phyloP scores from a whole-genome alignment of 768 basidiomycete genomes.

The Lentinus brumalis region DNA sequence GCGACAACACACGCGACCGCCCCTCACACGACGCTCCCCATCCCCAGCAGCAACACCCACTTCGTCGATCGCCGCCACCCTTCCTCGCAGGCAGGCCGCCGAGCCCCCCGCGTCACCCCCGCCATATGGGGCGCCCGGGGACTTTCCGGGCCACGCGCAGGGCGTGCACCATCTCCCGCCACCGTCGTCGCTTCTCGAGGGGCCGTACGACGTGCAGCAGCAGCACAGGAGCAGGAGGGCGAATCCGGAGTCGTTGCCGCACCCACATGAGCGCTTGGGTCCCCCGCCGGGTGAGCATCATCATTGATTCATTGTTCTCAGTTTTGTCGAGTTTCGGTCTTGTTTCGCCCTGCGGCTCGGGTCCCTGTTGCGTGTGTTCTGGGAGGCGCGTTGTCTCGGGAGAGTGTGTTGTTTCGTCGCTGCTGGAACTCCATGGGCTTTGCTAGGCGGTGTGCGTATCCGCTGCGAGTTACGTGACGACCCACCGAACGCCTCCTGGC shows the following conservation, averaged over 20 bases:
- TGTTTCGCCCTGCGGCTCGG: neutral
- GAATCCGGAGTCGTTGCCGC: conserved; percentile 20
- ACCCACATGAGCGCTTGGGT: conserved; percentile 21
- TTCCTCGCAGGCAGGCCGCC: conserved; percentile 15
- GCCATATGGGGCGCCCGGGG: conserved; percentile 5
- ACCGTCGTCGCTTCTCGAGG: conserved; percentile 23
- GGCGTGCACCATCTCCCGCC: conserved; percentile 23
- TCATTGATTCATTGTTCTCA: conserved; percentile 1
- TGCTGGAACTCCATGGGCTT: too few species aligned
- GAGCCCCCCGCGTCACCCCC: conserved; percentile 22
- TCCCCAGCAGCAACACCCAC: conserved; percentile 18
- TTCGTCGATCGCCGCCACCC: conserved; percentile 21
- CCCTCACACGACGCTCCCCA: conserved; percentile 22
- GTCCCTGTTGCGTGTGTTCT: neutral
- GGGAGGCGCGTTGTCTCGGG: too few species aligned
- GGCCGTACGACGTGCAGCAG: conserved; percentile 24
- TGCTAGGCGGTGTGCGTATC: too few species aligned
- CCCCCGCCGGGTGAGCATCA: conserved; percentile 17
- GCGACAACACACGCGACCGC: conserved; percentile 25
- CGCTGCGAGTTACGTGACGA: too few species aligned
- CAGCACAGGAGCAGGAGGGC: conserved; percentile 12
- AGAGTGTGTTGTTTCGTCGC: too few species aligned
- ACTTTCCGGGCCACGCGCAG: neutral
- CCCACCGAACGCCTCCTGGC: too few species aligned
- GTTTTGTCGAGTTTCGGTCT: neutral